Percentiles rank a stretch among this genome's conserved stretches.
Evolutionary conservation across 129 eudicot genomes (phyloP).

Genomic region (Pittosporum tobira): DNA sequence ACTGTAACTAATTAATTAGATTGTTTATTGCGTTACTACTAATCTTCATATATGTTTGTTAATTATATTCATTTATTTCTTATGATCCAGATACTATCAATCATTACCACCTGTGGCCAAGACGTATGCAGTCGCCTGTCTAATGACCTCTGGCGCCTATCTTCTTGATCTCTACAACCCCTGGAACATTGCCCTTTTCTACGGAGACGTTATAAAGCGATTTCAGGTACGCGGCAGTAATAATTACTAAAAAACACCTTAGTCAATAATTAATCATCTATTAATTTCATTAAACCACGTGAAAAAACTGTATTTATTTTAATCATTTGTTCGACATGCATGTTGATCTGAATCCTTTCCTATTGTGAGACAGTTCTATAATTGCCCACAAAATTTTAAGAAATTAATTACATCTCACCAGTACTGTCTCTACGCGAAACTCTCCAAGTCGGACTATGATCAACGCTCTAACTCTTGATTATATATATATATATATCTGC

Average conservation of each 20-base stretch:
- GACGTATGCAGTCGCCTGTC: conserved; percentile 43
- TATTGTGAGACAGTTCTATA: no score
- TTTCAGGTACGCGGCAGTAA: conserved; percentile 65
- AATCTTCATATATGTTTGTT: not conserved
- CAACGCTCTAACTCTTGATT: not conserved
- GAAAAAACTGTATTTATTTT: not conserved
- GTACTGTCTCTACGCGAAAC: no score
- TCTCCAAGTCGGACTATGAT: no score
- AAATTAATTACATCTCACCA: no score
- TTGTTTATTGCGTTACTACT: not conserved
- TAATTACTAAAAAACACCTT: no score
- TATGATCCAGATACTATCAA: conserved; percentile 35
- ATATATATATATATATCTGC: conserved; percentile 8
- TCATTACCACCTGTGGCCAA: conserved; percentile 54
- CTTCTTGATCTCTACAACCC: conserved; percentile 22
- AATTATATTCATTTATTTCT: not conserved
- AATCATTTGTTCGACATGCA: no score
- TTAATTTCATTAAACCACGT: not conserved
- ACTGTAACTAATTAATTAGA: no score
- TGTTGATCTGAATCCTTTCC: no score
- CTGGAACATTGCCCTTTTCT: conserved; percentile 21
- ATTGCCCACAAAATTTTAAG: no score
- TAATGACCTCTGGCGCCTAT: conserved; percentile 30
- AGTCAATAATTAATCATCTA: not conserved
- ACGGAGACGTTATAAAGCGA: conserved; percentile 30